phyloP scores from a whole-genome alignment of 306 rosid species.

The Sicyos edulis region DNA sequence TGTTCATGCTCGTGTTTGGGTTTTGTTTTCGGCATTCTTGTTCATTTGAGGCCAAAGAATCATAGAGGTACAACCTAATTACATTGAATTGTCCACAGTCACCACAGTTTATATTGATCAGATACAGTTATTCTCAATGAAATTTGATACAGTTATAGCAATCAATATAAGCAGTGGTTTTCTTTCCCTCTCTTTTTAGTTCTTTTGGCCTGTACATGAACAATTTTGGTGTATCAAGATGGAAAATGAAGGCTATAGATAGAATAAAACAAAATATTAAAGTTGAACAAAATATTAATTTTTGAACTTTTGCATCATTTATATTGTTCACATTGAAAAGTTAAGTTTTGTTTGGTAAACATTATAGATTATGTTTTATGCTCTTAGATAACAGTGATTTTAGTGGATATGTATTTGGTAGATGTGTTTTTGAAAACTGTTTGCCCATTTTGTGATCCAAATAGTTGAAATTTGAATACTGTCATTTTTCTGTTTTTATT shows the following conservation, averaged over 20 bases:
- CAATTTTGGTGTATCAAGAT: background rate
- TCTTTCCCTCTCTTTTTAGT: background rate
- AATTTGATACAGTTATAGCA: background rate
- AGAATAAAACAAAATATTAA: background rate
- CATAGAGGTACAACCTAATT: constrained; percentile 10
- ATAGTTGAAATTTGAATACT: no score
- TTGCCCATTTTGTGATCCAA: no score
- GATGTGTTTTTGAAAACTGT: no score
- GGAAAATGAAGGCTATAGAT: background rate
- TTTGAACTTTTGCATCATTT: background rate
- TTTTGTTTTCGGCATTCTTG: background rate
- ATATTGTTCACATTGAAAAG: no score
- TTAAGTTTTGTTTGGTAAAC: no score
- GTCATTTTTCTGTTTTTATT: no score
- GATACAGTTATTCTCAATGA: background rate
- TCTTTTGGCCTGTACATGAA: background rate
- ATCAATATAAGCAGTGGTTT: constrained; percentile 6
- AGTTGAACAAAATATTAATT: no score
- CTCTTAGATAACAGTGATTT: no score
- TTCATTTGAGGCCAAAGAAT: background rate
- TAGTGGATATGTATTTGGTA: no score
- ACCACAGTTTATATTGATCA: constrained; percentile 13
- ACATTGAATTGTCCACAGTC: constrained; percentile 7
- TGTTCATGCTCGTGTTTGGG: background rate
- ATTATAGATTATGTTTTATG: no score